Conservation (phyloP, 2,329 filamentous ascomycete species). For the Fusarium multiceps region DNA sequence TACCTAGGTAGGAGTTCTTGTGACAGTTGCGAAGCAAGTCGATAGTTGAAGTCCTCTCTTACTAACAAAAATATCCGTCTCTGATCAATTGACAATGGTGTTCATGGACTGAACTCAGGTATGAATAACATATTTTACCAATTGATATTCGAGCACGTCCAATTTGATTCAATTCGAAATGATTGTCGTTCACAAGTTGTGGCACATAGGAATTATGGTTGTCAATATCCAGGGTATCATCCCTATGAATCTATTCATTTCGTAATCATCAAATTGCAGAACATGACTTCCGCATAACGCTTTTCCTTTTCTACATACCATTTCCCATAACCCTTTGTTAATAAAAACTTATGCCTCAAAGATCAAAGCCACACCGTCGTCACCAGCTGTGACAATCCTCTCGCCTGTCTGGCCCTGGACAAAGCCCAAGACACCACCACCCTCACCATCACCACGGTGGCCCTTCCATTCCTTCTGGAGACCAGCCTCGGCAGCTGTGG, state of each 20-base stretch:
- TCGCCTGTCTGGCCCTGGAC: constrained; percentile 82
- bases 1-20: background rate
- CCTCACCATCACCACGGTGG: constrained; percentile 84
- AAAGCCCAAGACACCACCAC: constrained; percentile 90
- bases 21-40: background rate
- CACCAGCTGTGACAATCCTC: constrained; percentile 87
- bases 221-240: constrained; percentile 38
- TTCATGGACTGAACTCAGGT: background rate
- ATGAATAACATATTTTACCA: background rate
- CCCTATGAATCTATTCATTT: constrained; percentile 42
- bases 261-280: constrained; percentile 41
- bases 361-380: constrained; percentile 79
- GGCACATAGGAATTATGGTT: background rate
- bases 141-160: background rate
- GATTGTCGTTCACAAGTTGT: background rate
- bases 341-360: constrained; percentile 64
- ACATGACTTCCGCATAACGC: constrained; percentile 27
- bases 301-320: constrained; percentile 24
- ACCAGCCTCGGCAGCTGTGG: constrained; percentile 65
- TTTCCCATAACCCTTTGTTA: constrained; percentile 15
- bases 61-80: background rate
- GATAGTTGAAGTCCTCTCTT: background rate
- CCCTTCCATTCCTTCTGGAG: constrained; percentile 90
- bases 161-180: background rate
- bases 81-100: background rate